These are phyloP conservation scores for Dittrichia graveolens DNA, from an alignment of 129 eudicot genomes.

Conservation along the genomic window DNA sequence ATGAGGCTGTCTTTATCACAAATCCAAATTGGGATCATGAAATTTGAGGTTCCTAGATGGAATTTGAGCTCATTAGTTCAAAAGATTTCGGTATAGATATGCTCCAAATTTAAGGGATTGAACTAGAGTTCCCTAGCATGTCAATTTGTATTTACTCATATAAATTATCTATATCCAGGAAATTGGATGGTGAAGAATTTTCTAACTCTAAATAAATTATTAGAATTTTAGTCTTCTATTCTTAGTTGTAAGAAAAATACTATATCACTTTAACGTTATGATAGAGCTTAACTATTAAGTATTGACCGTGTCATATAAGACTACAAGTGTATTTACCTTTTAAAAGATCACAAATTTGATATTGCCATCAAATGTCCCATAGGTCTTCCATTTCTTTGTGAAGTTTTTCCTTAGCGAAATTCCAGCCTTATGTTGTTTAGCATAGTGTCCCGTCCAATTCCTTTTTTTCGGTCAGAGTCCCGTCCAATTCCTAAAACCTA, in stretches of 20 bases:
- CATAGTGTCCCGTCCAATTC: neutral
- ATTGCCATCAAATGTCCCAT: neutral
- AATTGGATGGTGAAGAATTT: neutral
- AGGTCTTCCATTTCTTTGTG: neutral
- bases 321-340: neutral
- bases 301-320: neutral
- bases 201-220: neutral
- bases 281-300: neutral
- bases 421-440: neutral
- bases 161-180: neutral
- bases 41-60: conserved; percentile 1
- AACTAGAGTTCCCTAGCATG: conserved; percentile 7
- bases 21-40: neutral
- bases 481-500: neutral
- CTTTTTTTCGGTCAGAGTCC: no score
- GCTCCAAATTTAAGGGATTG: neutral
- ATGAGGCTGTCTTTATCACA: neutral
- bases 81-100: conserved; percentile 10
- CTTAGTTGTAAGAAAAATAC: neutral
- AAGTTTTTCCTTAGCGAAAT: neutral
- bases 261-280: conserved; percentile 7
- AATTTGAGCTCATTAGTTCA: neutral
- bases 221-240: neutral
- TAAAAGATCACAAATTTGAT: neutral
- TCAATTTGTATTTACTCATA: neutral